Evolutionary conservation across 192 early-diverging fungal species (phyloP), one percentile per base, ranked within the genome.

Genomic region (Kickxella alabastrina): DNA sequence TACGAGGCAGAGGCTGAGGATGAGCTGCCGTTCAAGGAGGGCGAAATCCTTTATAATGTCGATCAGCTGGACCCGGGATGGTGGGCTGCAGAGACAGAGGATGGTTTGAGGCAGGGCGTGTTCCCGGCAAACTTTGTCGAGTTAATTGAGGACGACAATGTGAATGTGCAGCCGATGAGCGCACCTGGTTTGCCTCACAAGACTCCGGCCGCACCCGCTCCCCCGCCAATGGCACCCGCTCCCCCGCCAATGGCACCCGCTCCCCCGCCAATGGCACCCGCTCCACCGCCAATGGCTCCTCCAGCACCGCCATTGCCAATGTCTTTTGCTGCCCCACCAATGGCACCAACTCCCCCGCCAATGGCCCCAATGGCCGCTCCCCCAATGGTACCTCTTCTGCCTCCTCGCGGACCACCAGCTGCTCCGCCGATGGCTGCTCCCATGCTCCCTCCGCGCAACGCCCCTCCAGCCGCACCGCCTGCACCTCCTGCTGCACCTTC

Each of bases 11-110:
- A 79, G 18, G 92, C 89, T 26, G 82, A 80, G 6, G 93, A 94
- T 59, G 94, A 97, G 79, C 87, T 97, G 48, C 48, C 76, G 2
- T 80, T 97, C 51, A 56, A 60, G 0, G 93, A 97, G 57, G 90
- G 87, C 14, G 93, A 95, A 38, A 69, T 86, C 10, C 85, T 97
- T 40, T 77, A 59, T 13, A 79, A 82, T 19, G 86, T 97, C 34
- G 84, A 86, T 14, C 81, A 91, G 73, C 40, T 91, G 38, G 90
- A 91, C 65, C 87, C 91, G 29, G 92, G 89, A 31, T 97, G 94
- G 94, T 95, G 92, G 94, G 80, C 84, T 34, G 94, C 91, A 45
- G 78, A 79, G 23, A 87, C 83, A 48, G 75, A 86, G 46, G 83
- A 88, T 59, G 90, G 90, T 10, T 58, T 72, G 18, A 75, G 83